Base-by-base conservation (phyloP, 306 rosid species). In the Acacia crassicarpa region DNA sequence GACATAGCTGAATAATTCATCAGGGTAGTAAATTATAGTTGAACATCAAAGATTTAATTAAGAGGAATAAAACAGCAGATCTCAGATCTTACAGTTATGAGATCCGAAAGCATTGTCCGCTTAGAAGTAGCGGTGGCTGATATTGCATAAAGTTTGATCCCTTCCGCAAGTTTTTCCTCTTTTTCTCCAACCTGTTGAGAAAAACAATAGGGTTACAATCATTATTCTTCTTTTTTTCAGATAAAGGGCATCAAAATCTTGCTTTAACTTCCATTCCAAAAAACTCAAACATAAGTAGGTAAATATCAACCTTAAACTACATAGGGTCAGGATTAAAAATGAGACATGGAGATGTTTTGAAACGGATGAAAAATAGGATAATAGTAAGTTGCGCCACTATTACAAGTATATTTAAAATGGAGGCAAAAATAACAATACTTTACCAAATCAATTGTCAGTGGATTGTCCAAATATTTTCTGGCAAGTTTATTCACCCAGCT, bases 131-230 rank as follows among this genome's bases (percentile, higher is more conserved):
- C 66, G 62, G 98, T 95, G 54, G 99, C 83, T 83, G 93, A 81
- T 86, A 95, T n/a, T 66, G 98, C 99, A 82, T 84, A 84, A 56
- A 95, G 98, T 84, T 92, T 95, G 89, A 95, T 95, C 77, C 99
- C 99, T 89, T 92, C 98, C 32, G 99, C 99, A 80, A 95, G 98
- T 82, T 95, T 95, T 83, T 95, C 99, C 5, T 95, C 97, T 82
- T 89, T 89, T 35, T 93, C 99, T 0, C 99, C 99, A 86, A 95
- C 99, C 99, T 95, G 80, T 62, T 78, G 46, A 45, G 77, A 82
- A 67, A 45, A 35, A 22, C 14, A 78, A 84, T 13, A 71, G 73
- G 16, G 51, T 72, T 48, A 75, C 58, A 16, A 70, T 77, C 38
- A 66, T 40, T 27, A 67, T 67, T 43, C 35, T 76, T 59, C 22